Percentiles rank a stretch among this genome's conserved stretches.
Conservation (phyloP, 2,329 filamentous ascomycete species). For the Colletotrichum sojae region DNA sequence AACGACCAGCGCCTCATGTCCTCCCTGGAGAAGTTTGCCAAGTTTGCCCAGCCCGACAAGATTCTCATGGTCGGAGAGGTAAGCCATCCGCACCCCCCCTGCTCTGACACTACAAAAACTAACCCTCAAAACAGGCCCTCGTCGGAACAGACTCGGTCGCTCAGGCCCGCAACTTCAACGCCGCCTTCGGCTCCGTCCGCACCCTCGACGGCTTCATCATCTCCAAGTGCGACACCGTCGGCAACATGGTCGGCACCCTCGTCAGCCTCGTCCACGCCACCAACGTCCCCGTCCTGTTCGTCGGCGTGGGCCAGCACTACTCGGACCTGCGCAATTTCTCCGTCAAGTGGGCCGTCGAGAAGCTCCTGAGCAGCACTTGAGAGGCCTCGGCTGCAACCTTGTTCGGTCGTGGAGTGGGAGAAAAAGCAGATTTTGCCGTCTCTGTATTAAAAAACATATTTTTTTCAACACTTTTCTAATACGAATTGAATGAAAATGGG, state of each 20-base stretch:
- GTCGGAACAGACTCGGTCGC: slow-evolving; percentile 96
- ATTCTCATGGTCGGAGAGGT: slow-evolving; percentile 91
- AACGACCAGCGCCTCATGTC: slow-evolving; percentile 98
- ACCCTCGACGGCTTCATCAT: slow-evolving; percentile 97
- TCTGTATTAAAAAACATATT: background rate
- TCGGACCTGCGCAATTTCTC: slow-evolving; percentile 78
- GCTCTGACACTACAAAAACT: background rate
- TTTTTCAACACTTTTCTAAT: slow-evolving; percentile 7
- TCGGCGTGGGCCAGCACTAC: slow-evolving; percentile 81
- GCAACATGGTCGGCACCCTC: slow-evolving; percentile 97
- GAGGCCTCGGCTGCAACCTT: background rate
- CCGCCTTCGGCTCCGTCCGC: slow-evolving; percentile 85
- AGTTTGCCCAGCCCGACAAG: slow-evolving; percentile 96
- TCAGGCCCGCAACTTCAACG: slow-evolving; percentile 96
- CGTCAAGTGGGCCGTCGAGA: slow-evolving; percentile 79
- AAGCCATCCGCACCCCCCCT: slow-evolving; percentile 38
- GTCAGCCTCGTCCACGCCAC: slow-evolving; percentile 99
- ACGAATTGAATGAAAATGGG: slow-evolving; percentile 18
- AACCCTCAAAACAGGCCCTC: slow-evolving; percentile 70
- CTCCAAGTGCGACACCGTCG: slow-evolving; percentile 97
- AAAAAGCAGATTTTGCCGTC: slow-evolving; percentile 24
- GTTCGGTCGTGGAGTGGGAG: slow-evolving; percentile 36
- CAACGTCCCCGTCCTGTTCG: slow-evolving; percentile 93
- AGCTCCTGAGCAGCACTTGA: slow-evolving; percentile 69
- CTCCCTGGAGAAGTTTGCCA: slow-evolving; percentile 95